Evolutionary conservation across 192 early-diverging fungal genomes (phyloP).

Genomic region (Mortierella hygrophila): DNA sequence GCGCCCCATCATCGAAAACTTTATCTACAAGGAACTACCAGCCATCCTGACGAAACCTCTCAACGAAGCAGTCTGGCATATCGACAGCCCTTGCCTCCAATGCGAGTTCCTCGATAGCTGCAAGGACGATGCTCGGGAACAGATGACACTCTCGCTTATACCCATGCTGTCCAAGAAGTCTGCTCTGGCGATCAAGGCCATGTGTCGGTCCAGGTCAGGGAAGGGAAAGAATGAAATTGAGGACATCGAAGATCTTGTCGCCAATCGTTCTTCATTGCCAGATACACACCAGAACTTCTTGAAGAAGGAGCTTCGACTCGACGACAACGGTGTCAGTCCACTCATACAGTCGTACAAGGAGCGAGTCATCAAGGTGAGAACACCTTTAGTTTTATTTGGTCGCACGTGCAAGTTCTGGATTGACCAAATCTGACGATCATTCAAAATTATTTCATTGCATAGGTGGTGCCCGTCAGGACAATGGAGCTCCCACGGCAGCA

Average conservation of each 20-base stretch:
- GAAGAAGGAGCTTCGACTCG: slow-evolving; percentile 7
- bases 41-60: slow-evolving; percentile 31
- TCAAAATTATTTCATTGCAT: not conserved
- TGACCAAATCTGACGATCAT: not conserved
- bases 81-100: slow-evolving; percentile 42
- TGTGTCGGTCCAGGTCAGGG: slow-evolving; percentile 3
- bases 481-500: slow-evolving; percentile 29
- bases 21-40: slow-evolving; percentile 38
- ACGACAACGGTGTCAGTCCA: slow-evolving; percentile 2
- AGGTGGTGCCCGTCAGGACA: slow-evolving; percentile 31
- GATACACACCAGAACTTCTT: not conserved
- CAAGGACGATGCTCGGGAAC: slow-evolving; percentile 24
- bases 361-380: slow-evolving; percentile 7
- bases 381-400: not conserved
- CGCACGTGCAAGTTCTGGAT: not conserved
- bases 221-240: slow-evolving; percentile 14
- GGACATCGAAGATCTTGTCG: slow-evolving; percentile 42
- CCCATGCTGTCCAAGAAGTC: slow-evolving; percentile 45
- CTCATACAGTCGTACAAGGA: slow-evolving; percentile 18
- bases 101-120: slow-evolving; percentile 47
- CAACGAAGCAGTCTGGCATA: slow-evolving; percentile 28
- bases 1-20: slow-evolving; percentile 44
- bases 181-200: slow-evolving; percentile 28
- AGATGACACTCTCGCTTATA: slow-evolving; percentile 33
- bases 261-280: not conserved